Base-by-base conservation (phyloP, 2,329 filamentous ascomycete species). In the Elsinoe perseae region DNA sequence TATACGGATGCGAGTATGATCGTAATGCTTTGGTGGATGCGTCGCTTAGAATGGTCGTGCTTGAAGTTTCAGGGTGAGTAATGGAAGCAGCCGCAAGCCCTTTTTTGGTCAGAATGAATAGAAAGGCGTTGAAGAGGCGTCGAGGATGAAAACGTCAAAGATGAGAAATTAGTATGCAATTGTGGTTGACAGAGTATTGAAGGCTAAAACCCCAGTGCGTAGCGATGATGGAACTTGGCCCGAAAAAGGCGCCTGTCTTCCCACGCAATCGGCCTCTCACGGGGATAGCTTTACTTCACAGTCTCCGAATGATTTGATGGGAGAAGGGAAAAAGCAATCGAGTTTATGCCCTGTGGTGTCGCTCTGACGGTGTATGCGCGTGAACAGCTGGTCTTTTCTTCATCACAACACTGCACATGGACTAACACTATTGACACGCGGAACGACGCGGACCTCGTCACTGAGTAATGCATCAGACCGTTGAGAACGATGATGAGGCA, bases 191-290 rank as follows among this genome's bases (percentile, higher is more conserved):
- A n/a, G n/a, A 36, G 20, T 38, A 36, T 52, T 36, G 8, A 30
- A 44, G 38, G 48, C 10, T 30, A 38, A 52, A 52, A 52, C 21
- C 48, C 32, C 48, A 38, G 48, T 52, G 48, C 48, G 48, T 52
- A 52, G 48, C 48, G 28, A 52, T 52, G 48, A 52, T 52, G 48
- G 48, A 52, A 52, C 48, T 20, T 44, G 40, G 40, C 40, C 25
- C 44, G 44, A 27, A 23, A 50, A 25, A 50, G 44, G 28, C 44
- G 40, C 40, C 40, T 44, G 40, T 44, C 40, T 44, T 44, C 40
- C 40, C 44, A 21, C 21, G 10, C 16, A 50, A 16, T 18, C 25
- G 44, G 25, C 44, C 48, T 52, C 20, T 23, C 30, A 23, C 28
- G 48, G 32, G n/a, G 30, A 20, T n/a, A 14, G 48, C 7, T 38